Percentiles rank a stretch among this genome's conserved stretches.
Conservation (phyloP, 176 grass and related monocot species). For the Ampelocalamus luodianensis region DNA sequence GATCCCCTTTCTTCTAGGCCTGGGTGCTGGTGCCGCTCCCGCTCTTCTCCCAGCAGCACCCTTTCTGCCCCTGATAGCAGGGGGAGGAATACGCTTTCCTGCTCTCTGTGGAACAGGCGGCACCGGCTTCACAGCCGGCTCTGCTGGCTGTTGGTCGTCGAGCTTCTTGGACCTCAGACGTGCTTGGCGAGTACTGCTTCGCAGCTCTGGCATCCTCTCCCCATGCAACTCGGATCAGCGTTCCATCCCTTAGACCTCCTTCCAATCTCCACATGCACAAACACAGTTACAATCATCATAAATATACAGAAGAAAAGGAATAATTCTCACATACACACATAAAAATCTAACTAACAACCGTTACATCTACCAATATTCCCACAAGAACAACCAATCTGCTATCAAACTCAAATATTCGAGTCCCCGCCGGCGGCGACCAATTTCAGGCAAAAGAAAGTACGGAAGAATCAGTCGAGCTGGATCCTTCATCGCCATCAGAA, state of each 20-base stretch:
- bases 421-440: neutral
- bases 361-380: neutral
- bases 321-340: neutral
- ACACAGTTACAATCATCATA: slow-evolving; percentile 36
- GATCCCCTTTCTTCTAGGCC: slow-evolving; percentile 47
- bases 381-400: neutral
- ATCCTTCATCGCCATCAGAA: slow-evolving; percentile 41
- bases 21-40: slow-evolving; percentile 39
- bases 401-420: neutral
- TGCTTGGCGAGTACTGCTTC: slow-evolving; percentile 82
- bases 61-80: slow-evolving; percentile 58
- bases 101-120: slow-evolving; percentile 50
- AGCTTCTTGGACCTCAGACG: slow-evolving; percentile 68
- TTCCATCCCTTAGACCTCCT: slow-evolving; percentile 46
- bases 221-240: slow-evolving; percentile 70
- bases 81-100: slow-evolving; percentile 51
- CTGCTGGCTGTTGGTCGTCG: slow-evolving; percentile 42
- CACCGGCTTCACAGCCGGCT: slow-evolving; percentile 44
- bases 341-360: neutral
- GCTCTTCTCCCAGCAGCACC: slow-evolving; percentile 51
- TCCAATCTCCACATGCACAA: slow-evolving; percentile 62
- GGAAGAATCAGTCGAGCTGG: slow-evolving; percentile 26
- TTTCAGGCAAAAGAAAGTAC: neutral
- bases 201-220: slow-evolving; percentile 90
- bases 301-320: slow-evolving; percentile 18